A percentile compares a stretch with the other conserved stretches of the same genome.
These are phyloP conservation scores for Trichocladium antarcticum DNA, from an alignment of 495 filamentous ascomycete species.

Conservation along the genomic window DNA sequence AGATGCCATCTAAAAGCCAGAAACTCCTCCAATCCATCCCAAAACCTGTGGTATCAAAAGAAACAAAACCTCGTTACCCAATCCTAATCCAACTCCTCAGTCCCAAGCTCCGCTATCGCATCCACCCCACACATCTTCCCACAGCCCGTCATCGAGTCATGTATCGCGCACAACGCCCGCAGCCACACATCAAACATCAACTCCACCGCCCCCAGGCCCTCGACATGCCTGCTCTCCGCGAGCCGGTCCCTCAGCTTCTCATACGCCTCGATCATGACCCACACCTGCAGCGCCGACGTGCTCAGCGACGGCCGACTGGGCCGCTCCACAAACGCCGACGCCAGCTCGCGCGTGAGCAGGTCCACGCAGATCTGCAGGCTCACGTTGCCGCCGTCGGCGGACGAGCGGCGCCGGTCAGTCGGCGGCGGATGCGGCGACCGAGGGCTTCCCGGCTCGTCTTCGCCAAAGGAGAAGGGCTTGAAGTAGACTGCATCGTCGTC, in stretches of 20 bases:
- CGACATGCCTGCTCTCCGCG: slow-evolving; percentile 12
- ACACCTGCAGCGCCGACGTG: slow-evolving; percentile 47
- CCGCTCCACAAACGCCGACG: slow-evolving; percentile 22
- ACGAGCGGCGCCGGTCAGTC: not conserved
- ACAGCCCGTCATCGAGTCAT: slow-evolving; percentile 20
- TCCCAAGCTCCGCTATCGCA: slow-evolving; percentile 13
- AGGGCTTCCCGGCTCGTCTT: slow-evolving; percentile 14
- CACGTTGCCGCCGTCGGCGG: slow-evolving; percentile 12
- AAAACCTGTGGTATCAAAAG: not conserved
- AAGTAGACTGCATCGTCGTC: slow-evolving; percentile 34
- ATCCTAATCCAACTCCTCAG: slow-evolving; percentile 12
- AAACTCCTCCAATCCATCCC: not conserved
- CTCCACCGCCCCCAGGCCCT: slow-evolving; percentile 19
- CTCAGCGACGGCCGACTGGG: slow-evolving; percentile 15
- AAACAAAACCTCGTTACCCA: too few species aligned
- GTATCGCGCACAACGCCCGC: slow-evolving; percentile 31
- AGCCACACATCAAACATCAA: slow-evolving; percentile 37
- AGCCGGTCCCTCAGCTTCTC: slow-evolving; percentile 34
- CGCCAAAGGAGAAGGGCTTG: slow-evolving; percentile 26
- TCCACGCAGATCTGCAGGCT: slow-evolving; percentile 35
- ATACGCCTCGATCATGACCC: slow-evolving; percentile 43
- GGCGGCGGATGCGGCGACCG: slow-evolving; percentile 2
- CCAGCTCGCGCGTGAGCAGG: slow-evolving; percentile 34
- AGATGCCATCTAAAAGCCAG: not conserved
- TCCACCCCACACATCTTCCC: not conserved